Base-by-base conservation (phyloP, 2,329 filamentous ascomycete genomes). In the Penicillium capsulatum region DNA sequence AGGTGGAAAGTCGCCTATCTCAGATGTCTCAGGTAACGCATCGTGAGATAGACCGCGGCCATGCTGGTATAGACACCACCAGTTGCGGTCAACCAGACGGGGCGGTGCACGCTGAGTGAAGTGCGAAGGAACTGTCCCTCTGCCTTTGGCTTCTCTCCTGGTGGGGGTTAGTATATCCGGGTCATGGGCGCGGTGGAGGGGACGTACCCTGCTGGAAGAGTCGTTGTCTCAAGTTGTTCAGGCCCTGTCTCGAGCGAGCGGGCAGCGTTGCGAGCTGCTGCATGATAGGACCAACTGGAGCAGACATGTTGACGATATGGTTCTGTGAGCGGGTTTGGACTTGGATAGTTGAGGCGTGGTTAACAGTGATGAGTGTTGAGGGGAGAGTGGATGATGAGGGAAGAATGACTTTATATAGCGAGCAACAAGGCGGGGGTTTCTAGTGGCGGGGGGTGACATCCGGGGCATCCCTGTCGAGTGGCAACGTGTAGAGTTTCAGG, bases 31-130 rank as follows among this genome's bases (percentile, higher is more conserved):
- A 64, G 39, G 30, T 56, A 60, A 29, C 53, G 52, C 40, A 63
- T 52, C 1, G 60, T 61, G 9, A 64, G 48, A 36, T 55, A 60
- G 3, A 61, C 54, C 3, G 60, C 60, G 2, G 49, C 57, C 40
- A 54, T 47, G 3, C 54, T 59, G 7, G 60, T 63, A 43, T 64
- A 64, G 7, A 53, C 45, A 17, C 54, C 60, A 8, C 57, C 59
- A 1, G 39, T 54, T 8, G 57, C 60, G 3, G 59, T 53, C 10
- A 59, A 19, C 60, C 60, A 64, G 32, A 64, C 60, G 3, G 60
- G 60, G 31, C 47, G 51, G 35, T 64, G 60, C 16, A 54, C 50
- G 15, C 36, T 48, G n/a, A 67, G 37, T 5, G 66, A 59, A 22
- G 53, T 61, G 22, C 48, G 49, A 4, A 61, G 44, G 24, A 62